Conservation (phyloP, 2,329 filamentous ascomycete species). For the Paramyrothecium roridum region DNA sequence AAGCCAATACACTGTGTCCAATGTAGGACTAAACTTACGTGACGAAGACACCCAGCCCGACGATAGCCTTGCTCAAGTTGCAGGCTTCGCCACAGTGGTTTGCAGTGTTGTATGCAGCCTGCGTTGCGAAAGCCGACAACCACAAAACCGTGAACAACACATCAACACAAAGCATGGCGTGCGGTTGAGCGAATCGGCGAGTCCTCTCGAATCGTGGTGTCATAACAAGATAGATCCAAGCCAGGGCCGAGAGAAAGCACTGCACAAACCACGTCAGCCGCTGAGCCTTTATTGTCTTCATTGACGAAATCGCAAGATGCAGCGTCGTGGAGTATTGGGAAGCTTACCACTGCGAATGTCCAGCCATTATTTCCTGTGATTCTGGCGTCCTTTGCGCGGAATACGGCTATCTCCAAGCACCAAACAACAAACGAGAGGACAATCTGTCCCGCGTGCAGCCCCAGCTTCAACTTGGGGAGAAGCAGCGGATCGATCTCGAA, state of each 20-base stretch:
- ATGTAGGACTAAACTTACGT: constrained; percentile 43
- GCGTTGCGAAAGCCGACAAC: constrained; percentile 64
- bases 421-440: constrained; percentile 53
- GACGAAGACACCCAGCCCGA: constrained; percentile 60
- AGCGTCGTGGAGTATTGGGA: background rate
- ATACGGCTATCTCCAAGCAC: constrained; percentile 58
- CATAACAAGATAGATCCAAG: constrained; percentile 64
- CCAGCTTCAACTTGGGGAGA: constrained; percentile 54
- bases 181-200: constrained; percentile 57
- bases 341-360: constrained; percentile 61
- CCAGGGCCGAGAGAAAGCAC: constrained; percentile 63
- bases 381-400: constrained; percentile 42
- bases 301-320: background rate
- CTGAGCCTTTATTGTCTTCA: background rate
- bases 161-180: constrained; percentile 59
- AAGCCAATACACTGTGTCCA: background rate
- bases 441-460: constrained; percentile 54
- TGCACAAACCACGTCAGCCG: constrained; percentile 23
- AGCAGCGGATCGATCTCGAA: constrained; percentile 52
- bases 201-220: constrained; percentile 62
- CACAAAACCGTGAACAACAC: constrained; percentile 57
- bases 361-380: constrained; percentile 59
- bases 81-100: constrained; percentile 55
- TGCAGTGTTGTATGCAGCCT: constrained; percentile 60
- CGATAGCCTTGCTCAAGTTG: constrained; percentile 59